phyloP scores from a whole-genome alignment of 441 rosid species.

The Geranium incanum region DNA sequence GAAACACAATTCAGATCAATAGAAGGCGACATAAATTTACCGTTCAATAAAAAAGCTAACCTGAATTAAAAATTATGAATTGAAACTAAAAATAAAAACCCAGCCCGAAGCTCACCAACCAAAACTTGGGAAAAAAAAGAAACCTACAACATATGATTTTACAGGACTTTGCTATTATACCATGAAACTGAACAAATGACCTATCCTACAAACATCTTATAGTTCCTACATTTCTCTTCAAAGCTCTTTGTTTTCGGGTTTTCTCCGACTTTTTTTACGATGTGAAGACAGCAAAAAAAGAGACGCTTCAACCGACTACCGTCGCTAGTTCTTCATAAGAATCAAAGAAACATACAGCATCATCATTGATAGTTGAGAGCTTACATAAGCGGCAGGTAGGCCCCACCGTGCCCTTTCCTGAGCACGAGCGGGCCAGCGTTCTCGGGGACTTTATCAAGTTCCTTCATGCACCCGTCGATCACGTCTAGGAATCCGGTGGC shows the following conservation, averaged over 20 bases:
- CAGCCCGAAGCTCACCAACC: neutral
- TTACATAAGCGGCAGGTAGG: slow-evolving; percentile 92
- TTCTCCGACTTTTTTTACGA: neutral
- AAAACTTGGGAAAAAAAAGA: neutral
- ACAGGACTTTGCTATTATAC: neutral
- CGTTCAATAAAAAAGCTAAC: neutral
- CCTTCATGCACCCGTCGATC: slow-evolving; percentile 48
- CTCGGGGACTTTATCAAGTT: slow-evolving; percentile 75
- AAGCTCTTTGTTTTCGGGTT: neutral
- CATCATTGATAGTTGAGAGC: neutral
- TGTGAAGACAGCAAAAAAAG: neutral
- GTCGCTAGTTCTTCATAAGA: too few species aligned
- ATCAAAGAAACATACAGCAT: neutral
- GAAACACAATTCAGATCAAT: too few species aligned
- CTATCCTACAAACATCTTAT: neutral
- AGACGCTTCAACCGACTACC: neutral
- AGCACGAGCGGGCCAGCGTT: slow-evolving; percentile 68
- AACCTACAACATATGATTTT: neutral
- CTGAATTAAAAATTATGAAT: neutral
- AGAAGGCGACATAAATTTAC: too few species aligned
- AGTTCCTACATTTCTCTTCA: neutral
- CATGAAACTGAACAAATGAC: neutral
- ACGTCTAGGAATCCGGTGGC: slow-evolving; percentile 85
- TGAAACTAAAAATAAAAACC: neutral
- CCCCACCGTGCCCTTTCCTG: slow-evolving; percentile 93